Base-by-base conservation (phyloP, 192 early-diverging fungal genomes). In the Lunasporangiospora selenospora region DNA sequence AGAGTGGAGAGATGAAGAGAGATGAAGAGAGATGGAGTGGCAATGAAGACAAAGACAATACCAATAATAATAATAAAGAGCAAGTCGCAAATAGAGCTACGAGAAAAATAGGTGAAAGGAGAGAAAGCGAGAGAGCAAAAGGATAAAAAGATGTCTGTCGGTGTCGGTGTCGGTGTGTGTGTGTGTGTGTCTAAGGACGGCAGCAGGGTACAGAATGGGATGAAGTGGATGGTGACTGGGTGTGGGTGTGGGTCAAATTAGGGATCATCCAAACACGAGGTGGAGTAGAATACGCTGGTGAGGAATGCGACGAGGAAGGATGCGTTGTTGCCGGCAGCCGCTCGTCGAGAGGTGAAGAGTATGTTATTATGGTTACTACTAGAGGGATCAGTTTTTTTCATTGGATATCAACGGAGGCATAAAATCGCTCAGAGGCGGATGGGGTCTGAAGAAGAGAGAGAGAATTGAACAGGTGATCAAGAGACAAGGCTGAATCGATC, bases 331-430 rank as follows among this genome's bases (percentile, higher is more conserved):
- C 67, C 67, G 41, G 67, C 67, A 51, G 67, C 67, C 26, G 67
- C 67, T 71, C 67, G 67, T 71, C 67, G 58, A 9, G 67, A 71
- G 44, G 57, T 57, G 59, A 60, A 58, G 59, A 62, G 53, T 62
- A 62, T 54, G 27, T 46, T 64, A 62, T 47, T 62, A 44, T 29
- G 55, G 38, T 37, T 18, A 52, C 46, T 61, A 71, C 67, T 71
- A 71, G 67, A 71, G 34, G 58, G 67, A 71, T 61, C 58, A 49
- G 52, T 55, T 71, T 71, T 71, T 71, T 71, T 71, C 67, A 71
- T 71, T 71, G 53, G 67, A 71, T 62, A 62, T 57, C 67, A 71
- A 62, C 32, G 67, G 67, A 55, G 67, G 51, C 67, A 71, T 71
- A 61, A 49, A 71, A 31, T 56, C 45, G 58, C 58, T 49, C 58